A percentile compares a stretch with the other conserved stretches of the same genome.
phyloP scores from a whole-genome alignment of 1,139 yeast species.

The Debaryomyces coudertii region DNA sequence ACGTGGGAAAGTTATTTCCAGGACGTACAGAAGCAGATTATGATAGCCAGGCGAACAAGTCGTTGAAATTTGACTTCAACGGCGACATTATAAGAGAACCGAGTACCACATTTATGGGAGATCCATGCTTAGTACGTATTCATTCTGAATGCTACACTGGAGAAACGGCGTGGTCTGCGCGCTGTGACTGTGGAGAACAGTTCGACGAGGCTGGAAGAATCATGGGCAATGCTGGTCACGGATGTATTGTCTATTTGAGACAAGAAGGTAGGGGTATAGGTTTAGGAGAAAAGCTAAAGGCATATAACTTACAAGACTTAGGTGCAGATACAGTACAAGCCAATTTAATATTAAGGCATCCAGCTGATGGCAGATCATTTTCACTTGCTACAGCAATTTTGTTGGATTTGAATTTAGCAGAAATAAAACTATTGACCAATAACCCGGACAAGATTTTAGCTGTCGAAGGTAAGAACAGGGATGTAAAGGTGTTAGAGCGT shows the following conservation, averaged over 20 bases:
- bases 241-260: constrained; percentile 92
- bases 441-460: constrained; percentile 96
- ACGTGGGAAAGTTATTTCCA: constrained; percentile 84
- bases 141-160: constrained; percentile 99
- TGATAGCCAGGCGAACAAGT: constrained; percentile 49
- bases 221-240: constrained; percentile 85
- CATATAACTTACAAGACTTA: constrained; percentile 93
- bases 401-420: constrained; percentile 73
- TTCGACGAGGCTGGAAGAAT: constrained; percentile 95
- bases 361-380: constrained; percentile 94
- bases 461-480: constrained; percentile 79
- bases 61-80: constrained; percentile 48
- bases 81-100: constrained; percentile 55
- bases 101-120: constrained; percentile 41
- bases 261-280: constrained; percentile 99
- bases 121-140: constrained; percentile 65
- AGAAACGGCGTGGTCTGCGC: constrained; percentile 98
- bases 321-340: constrained; percentile 99
- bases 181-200: constrained; percentile 99
- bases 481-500: constrained; percentile 75
- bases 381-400: constrained; percentile 92
- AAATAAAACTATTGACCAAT: constrained; percentile 82
- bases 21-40: constrained; percentile 73
- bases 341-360: constrained; percentile 87
- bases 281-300: constrained; percentile 92